Percentiles rank a stretch among this genome's conserved stretches.
These are phyloP conservation scores for Backusella westeae DNA, from an alignment of 192 early-diverging fungal genomes.

Conservation along the genomic window DNA sequence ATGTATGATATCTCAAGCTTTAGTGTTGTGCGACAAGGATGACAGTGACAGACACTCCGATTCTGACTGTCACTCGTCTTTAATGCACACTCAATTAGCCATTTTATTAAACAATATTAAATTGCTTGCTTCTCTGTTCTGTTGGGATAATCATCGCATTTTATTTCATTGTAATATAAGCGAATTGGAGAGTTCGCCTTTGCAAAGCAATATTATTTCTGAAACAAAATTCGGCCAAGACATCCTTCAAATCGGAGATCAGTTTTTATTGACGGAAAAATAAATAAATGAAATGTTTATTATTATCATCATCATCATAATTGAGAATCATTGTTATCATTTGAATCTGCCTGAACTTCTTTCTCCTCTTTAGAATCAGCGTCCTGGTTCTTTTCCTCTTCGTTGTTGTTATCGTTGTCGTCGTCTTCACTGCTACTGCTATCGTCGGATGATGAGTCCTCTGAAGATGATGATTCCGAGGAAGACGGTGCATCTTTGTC, in stretches of 20 bases:
- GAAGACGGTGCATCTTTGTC: not conserved
- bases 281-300: not conserved
- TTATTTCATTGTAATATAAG: too few relatives aligned
- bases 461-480: not conserved
- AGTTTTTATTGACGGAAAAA: not conserved
- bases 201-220: not conserved
- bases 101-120: too few relatives aligned
- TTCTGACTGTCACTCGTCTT: not conserved
- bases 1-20: not conserved
- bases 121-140: too few relatives aligned
- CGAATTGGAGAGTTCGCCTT: too few relatives aligned
- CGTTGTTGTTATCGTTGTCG: not conserved
- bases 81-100: too few relatives aligned
- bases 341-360: not conserved
- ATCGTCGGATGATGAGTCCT: not conserved
- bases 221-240: not conserved
- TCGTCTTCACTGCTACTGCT: not conserved
- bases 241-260: not conserved
- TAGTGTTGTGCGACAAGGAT: not conserved
- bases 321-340: not conserved
- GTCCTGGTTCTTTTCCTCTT: not conserved
- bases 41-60: not conserved
- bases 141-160: too few relatives aligned
- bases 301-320: not conserved
- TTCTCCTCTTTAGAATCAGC: not conserved